A percentile compares a stretch with the other conserved stretches of the same genome.
Evolutionary conservation across 805 yeast genomes (phyloP).

Genomic region (Lachancea sp.): DNA sequence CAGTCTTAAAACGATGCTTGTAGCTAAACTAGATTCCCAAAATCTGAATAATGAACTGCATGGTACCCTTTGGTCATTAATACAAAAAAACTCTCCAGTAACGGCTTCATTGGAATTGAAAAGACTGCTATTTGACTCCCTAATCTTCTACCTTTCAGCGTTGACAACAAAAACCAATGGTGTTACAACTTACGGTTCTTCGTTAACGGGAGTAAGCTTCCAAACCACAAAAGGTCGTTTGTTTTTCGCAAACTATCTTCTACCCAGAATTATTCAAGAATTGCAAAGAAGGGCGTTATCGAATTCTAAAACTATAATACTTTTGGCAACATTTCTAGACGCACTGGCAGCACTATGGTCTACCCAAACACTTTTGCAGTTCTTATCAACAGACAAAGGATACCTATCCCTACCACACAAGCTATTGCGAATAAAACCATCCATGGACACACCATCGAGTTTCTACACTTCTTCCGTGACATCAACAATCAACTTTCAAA

Average conservation of each 20-base stretch:
- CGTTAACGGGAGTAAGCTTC: constrained; percentile 16
- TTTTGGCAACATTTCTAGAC: neutral
- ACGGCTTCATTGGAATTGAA: constrained; percentile 14
- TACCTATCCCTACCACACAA: constrained; percentile 19
- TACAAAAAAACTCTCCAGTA: constrained; percentile 9
- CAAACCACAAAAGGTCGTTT: constrained; percentile 12
- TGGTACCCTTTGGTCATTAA: constrained; percentile 13
- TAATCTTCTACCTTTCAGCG: constrained; percentile 12
- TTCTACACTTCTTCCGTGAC: constrained; percentile 17
- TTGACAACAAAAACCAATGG: neutral
- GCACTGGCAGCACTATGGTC: neutral
- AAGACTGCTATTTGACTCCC: constrained; percentile 15
- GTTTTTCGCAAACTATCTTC: constrained; percentile 14
- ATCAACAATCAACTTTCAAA: constrained; percentile 23
- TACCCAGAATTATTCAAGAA: constrained; percentile 11
- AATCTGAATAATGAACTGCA: constrained; percentile 19
- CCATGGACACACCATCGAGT: neutral
- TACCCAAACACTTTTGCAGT: constrained; percentile 10
- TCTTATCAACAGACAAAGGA: neutral
- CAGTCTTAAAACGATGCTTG: constrained; percentile 14
- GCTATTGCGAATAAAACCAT: constrained; percentile 11
- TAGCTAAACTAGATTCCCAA: constrained; percentile 20
- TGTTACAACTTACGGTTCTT: constrained; percentile 14
- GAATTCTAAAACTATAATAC: neutral
- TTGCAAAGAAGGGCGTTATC: neutral